Base-by-base conservation (phyloP, 805 yeast species). In the Wickerhamiella kurtzmanii region DNA sequence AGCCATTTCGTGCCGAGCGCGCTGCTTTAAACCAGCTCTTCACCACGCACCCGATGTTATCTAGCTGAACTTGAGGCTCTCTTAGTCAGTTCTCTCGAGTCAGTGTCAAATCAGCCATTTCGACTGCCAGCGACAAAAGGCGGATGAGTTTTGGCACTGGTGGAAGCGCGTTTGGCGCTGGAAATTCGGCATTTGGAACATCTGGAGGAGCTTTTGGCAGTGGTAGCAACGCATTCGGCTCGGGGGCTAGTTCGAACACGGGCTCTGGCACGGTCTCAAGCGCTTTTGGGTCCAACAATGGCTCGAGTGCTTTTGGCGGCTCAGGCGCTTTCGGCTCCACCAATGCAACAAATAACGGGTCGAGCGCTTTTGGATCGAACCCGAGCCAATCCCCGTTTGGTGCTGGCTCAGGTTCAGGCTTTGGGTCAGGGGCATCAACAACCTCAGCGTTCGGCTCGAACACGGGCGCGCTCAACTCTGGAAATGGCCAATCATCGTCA, bases 161-260 rank as follows among this genome's bases (percentile, higher is more conserved):
- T 2, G 5, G 28, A 16, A 38, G 22, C 32, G 20, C 41, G 32
- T 38, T 38, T 21, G 41, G 32, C 18, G 20, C 41, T 2, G 47
- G 47, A 15, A 47, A 40, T 22, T 32, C 50, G 2, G 44, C 32
- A 16, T 22, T 39, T 19, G 37, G 39, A 16, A 45, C 45, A 4
- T 37, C 44, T 6, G 44, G 50, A 4, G 45, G 46, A 22, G 51
- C 51, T 18, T 21, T 46, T 16, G 43, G 46, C 9, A n/a, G 45
- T 4, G 28, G 41, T 22, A 35, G 46, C 20, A 43, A 41, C 16
- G 46, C 51, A 8, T 49, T 44, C 41, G 52, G 54, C 13, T 44
- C 48, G n/a, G 32, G 32, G 11, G n/a, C n/a, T n/a, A n/a, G n/a
- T n/a, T n/a, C n/a, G n/a, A n/a, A n/a, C n/a, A n/a, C n/a, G n/a